Evolutionary conservation across 1,284 basidiomycete species (phyloP).

Genomic region (Rhodofomes roseus): DNA sequence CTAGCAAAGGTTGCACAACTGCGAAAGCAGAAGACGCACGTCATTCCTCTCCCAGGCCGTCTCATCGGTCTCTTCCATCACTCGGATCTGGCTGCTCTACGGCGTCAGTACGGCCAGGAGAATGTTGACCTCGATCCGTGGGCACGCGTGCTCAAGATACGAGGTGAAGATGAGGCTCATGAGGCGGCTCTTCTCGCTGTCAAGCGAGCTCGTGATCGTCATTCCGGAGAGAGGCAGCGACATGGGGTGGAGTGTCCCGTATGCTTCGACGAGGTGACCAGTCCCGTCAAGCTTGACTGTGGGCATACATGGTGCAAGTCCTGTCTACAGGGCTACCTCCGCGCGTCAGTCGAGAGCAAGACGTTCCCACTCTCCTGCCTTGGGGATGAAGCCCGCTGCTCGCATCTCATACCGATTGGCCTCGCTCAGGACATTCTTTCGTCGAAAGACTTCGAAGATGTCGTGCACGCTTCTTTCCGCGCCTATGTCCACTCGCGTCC

Average conservation of each 20-base stretch:
- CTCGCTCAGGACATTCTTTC: slow-evolving; percentile 47
- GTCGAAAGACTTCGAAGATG: slow-evolving; percentile 44
- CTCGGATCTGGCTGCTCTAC: slow-evolving; percentile 36
- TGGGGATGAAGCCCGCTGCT: slow-evolving; percentile 54
- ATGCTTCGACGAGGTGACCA: slow-evolving; percentile 50
- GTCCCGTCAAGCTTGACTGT: slow-evolving; percentile 52
- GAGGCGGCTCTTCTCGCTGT: slow-evolving; percentile 38
- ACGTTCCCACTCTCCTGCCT: slow-evolving; percentile 69
- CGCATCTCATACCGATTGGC: slow-evolving; percentile 45
- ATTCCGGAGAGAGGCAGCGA: slow-evolving; percentile 16
- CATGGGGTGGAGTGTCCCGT: slow-evolving; percentile 45
- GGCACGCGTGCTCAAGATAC: slow-evolving; percentile 29
- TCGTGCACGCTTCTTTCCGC: slow-evolving; percentile 55
- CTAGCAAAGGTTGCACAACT: slow-evolving; percentile 41
- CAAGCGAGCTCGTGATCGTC: slow-evolving; percentile 29
- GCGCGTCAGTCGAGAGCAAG: slow-evolving; percentile 49
- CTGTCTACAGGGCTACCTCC: slow-evolving; percentile 56
- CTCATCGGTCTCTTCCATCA: slow-evolving; percentile 43
- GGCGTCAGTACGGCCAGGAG: slow-evolving; percentile 35
- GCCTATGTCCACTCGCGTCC: slow-evolving; percentile 52
- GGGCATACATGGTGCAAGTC: slow-evolving; percentile 62
- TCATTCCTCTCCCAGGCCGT: slow-evolving; percentile 42
- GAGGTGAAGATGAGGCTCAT: slow-evolving; percentile 34
- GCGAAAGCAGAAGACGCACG: slow-evolving; percentile 34
- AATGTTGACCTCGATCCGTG: slow-evolving; percentile 34